phyloP scores from a whole-genome alignment of 257 asterid species.

The Salvia miltiorrhiza region DNA sequence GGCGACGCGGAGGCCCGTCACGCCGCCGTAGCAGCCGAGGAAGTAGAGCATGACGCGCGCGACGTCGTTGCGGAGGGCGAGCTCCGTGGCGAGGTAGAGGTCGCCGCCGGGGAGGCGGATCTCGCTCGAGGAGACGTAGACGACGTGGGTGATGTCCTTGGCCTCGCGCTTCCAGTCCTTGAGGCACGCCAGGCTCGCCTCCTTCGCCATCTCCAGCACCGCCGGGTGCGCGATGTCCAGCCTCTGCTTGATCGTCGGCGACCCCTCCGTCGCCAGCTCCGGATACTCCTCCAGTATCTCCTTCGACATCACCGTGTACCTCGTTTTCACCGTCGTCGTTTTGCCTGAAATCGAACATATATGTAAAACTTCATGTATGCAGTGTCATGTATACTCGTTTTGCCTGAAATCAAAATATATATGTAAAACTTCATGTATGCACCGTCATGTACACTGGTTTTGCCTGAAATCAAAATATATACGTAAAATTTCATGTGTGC shows the following conservation, averaged over 20 bases:
- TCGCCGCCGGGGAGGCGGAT: conserved; percentile 96
- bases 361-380: too few relatives aligned
- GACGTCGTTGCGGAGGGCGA: conserved; percentile 60
- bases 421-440: too few relatives aligned
- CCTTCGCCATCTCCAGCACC: conserved; percentile 68
- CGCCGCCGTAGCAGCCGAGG: conserved; percentile 93
- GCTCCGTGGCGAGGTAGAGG: conserved; percentile 67
- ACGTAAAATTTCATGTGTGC: too few relatives aligned
- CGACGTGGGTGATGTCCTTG: conserved; percentile 75
- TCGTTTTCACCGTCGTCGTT: conserved; percentile 85
- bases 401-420: too few relatives aligned
- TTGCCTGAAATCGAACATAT: conserved; percentile 53
- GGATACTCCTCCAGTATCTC: conserved; percentile 75
- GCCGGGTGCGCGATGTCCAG: conserved; percentile 85
- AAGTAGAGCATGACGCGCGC: conserved; percentile 85
- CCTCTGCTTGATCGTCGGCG: conserved; percentile 77
- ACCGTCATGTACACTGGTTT: too few relatives aligned
- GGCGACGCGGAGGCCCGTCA: conserved; percentile 85
- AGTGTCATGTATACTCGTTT: too few relatives aligned
- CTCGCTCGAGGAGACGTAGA: conserved; percentile 87
- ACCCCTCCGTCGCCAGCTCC: conserved; percentile 77
- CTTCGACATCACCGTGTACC: conserved; percentile 82
- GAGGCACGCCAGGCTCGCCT: conserved; percentile 71
- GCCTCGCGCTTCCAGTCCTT: conserved; percentile 66
- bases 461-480: too few relatives aligned